Evolutionary conservation across 345 rosid species (phyloP), one percentile per base, ranked within the genome.

Genomic region (Xanthoceras sorbifolium): DNA sequence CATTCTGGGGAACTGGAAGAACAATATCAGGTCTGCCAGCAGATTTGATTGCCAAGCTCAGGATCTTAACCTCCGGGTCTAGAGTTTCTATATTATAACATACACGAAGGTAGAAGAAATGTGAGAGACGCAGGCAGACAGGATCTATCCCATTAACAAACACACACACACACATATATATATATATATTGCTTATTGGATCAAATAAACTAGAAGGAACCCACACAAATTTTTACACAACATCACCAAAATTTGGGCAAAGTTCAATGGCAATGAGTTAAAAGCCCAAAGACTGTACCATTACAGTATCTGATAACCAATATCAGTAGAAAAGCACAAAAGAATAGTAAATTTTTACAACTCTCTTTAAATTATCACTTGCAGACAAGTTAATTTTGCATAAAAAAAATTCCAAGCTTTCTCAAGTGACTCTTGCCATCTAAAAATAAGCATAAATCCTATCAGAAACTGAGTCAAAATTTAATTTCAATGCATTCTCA

Each of bases 1-100:
- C 97, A 9, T 82, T 60, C 83, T 87, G 87, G 0, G 92, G 95
- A 66, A 94, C 77, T 1, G 86, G 62, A 42, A 94, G 90, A n/a
- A 89, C 84, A 34, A 93, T 90, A 79, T 91, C 98, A 20, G 89
- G 83, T 85, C 97, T 86, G 12, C 85, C 97, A 0, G 91, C 89
- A 28, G 98, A 89, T 52, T 83, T 77, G 71, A 94, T 87, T 48
- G 94, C 90, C 17, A 94, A 86, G 75, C 82, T 85, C 73, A 86
- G 54, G 81, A 94, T 87, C 90, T 83, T 91, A 77, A 94, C 95
- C n/a, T 91, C 94, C 25, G 98, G 94, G 59, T 94, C 98, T 63
- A 83, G 84, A 29, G 89, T 86, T 78, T 91, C 98, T 92, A 80
- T 76, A 83, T 48, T n/a, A 28, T 72, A 17, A 69, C 60, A 77